A percentile compares a stretch with the other conserved stretches of the same genome.
These are phyloP conservation scores for Syzygium oleosum DNA, from an alignment of 345 rosid genomes.

Conservation along the genomic window DNA sequence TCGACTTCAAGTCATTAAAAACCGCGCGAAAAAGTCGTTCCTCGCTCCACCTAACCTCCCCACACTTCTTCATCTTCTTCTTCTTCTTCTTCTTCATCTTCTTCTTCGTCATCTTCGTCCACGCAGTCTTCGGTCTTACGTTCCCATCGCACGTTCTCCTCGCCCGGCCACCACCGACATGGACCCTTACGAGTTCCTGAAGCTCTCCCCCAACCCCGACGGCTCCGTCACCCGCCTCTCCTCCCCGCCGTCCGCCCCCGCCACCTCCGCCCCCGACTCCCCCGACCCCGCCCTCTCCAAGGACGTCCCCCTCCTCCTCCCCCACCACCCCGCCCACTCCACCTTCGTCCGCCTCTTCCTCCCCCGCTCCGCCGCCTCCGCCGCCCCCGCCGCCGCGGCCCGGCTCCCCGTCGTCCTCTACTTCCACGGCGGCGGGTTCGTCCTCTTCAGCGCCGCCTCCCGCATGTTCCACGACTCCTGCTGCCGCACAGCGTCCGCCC, in stretches of 20 bases:
- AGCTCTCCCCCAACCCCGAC: conserved; percentile 46
- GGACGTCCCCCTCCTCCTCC: conserved; percentile 49
- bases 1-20: neutral
- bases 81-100: too few species aligned
- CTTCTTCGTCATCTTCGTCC: neutral
- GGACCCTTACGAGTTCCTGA: conserved; percentile 52
- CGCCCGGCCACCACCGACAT: neutral
- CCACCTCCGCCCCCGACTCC: conserved; percentile 12
- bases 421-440: conserved; percentile 78
- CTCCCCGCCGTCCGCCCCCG: conserved; percentile 27
- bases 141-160: too few species aligned
- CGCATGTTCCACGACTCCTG: conserved; percentile 45
- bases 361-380: conserved; percentile 29
- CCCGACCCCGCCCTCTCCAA: conserved; percentile 28
- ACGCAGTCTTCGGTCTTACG: too few species aligned
- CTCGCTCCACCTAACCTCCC: neutral
- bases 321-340: conserved; percentile 10
- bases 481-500: conserved; percentile 23
- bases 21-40: neutral
- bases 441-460: conserved; percentile 40
- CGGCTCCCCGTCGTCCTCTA: conserved; percentile 58
- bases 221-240: conserved; percentile 53
- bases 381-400: conserved; percentile 3
- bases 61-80: neutral
- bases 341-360: conserved; percentile 45